Base-by-base conservation (phyloP, 148 eudicot species). In the Silene uniflora region DNA sequence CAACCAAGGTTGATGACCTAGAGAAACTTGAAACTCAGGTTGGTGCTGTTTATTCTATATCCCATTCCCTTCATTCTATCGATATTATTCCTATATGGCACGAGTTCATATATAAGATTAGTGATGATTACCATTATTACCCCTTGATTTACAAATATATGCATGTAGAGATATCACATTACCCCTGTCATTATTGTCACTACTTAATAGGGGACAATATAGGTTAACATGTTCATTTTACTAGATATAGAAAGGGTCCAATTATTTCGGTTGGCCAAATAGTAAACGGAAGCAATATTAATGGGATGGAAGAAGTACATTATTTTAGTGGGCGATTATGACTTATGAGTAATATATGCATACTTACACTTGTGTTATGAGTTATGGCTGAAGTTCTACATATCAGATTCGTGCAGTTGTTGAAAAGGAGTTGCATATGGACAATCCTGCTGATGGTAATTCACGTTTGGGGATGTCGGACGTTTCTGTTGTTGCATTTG, bases 1-100 rank as follows among this genome's bases (percentile, higher is more conserved):
- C 99, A 61, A 95, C 99, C 49, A 89, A 89, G 86, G 94, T 95
- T 74, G 75, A 84, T 73, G 99, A 95, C 86, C 74, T 95, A 27
- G 97, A 91, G 83, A 95, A 95, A 78, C 99, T 95, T 77, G 99
- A 95, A 85, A 85, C 82, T 52, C 91, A 95, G 99, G 99, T 95
- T 67, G 71, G 84, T 73, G 52, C n/a, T 4, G 58, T 49, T 54
- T 81, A 18, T 61, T 32, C 60, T 62, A 39, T 79, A 42, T 23
- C 47, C 39, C 7, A 59, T 10, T 12, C 56, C 56, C 17, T 52
- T 3, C 56, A 11, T 52, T 10, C 56, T 16, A 52, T 52, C 17
- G 9, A 52, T 52, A 52, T 52, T 7, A 10, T 52, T 10, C 17
- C 18, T 1, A 52, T 52, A 1, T 52, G 56, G 14, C 54, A 0